Conservation (phyloP, 2,329 filamentous ascomycete species). For the Ophiocordyceps camponoti-saundersi region DNA sequence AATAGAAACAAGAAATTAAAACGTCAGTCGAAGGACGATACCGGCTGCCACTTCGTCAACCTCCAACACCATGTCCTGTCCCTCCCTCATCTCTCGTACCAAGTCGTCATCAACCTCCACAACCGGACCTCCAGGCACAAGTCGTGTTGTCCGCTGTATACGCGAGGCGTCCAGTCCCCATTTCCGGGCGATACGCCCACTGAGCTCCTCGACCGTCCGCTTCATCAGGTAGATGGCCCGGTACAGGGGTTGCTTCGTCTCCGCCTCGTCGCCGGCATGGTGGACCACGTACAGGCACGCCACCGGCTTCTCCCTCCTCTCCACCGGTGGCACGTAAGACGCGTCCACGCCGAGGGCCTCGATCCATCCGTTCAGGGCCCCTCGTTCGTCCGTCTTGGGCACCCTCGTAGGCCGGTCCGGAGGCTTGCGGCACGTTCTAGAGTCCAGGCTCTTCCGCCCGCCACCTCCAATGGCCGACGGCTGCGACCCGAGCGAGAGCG, state of each 20-base stretch:
- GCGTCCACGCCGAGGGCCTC: constrained; percentile 84
- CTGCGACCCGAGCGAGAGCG: constrained; percentile 43
- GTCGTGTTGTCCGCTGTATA: constrained; percentile 53
- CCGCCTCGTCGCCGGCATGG: constrained; percentile 29
- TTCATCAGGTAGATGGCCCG: constrained; percentile 73
- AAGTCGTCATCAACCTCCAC: constrained; percentile 86
- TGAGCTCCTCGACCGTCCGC: constrained; percentile 59
- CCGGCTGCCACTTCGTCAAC: constrained; percentile 25
- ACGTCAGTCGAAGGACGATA: constrained; percentile 1
- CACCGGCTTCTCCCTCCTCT: constrained; percentile 52
- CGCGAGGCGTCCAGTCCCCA: constrained; percentile 60
- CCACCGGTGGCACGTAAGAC: constrained; percentile 62
- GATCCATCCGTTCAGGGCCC: constrained; percentile 65
- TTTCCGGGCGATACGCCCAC: constrained; percentile 56
- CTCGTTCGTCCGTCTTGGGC: constrained; percentile 38
- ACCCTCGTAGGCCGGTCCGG: constrained; percentile 36
- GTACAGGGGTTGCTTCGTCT: constrained; percentile 49
- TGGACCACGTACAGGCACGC: constrained; percentile 76
- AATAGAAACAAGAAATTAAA: neutral
- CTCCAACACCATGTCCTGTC: constrained; percentile 78
- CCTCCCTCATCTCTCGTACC: constrained; percentile 67
- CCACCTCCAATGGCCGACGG: constrained; percentile 23
- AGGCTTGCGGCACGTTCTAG: constrained; percentile 28
- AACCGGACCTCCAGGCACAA: constrained; percentile 59
- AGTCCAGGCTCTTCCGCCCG: constrained; percentile 42